These are phyloP conservation scores for Harringtonia lauricola DNA, from an alignment of 2,329 filamentous ascomycete species.

Conservation along the genomic window DNA sequence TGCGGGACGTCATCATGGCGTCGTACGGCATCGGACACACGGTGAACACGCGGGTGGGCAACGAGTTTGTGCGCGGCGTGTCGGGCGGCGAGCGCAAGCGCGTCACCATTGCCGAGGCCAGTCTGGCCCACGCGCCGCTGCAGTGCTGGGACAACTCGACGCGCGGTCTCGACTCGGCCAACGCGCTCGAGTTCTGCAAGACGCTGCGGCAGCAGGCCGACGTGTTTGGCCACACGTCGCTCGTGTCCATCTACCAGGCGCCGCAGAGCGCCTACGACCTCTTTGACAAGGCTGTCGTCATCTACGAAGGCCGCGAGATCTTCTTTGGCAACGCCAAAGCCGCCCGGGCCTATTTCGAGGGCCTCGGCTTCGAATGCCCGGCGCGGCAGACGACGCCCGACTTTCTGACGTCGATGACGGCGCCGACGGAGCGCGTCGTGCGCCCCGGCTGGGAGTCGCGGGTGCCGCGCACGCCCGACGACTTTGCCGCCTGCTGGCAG, in stretches of 20 bases:
- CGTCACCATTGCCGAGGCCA: constrained; percentile 51
- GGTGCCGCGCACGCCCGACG: constrained; percentile 47
- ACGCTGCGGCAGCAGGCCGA: constrained; percentile 57
- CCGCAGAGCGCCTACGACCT: constrained; percentile 51
- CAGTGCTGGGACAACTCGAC: constrained; percentile 64
- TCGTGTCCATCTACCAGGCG: constrained; percentile 64
- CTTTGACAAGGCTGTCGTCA: constrained; percentile 46
- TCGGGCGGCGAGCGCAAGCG: constrained; percentile 64
- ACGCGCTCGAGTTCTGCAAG: constrained; percentile 64
- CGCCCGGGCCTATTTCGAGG: constrained; percentile 53
- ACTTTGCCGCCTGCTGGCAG: constrained; percentile 48
- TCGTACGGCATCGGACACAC: constrained; percentile 67
- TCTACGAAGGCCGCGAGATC: constrained; percentile 50
- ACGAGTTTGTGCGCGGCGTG: constrained; percentile 65
- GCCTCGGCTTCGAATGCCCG: constrained; percentile 56
- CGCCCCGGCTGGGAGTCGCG: constrained; percentile 42
- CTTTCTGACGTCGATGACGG: constrained; percentile 61
- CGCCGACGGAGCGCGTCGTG: constrained; percentile 41
- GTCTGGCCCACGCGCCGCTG: constrained; percentile 45
- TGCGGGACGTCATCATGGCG: constrained; percentile 64
- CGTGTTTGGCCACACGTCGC: constrained; percentile 51
- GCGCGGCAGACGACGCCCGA: constrained; percentile 59
- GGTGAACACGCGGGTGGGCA: constrained; percentile 62
- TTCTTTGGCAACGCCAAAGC: constrained; percentile 48
- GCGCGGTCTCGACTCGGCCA: constrained; percentile 61